phyloP scores from a whole-genome alignment of 164 flowering plant genomes.

The Vitis labrusca region DNA sequence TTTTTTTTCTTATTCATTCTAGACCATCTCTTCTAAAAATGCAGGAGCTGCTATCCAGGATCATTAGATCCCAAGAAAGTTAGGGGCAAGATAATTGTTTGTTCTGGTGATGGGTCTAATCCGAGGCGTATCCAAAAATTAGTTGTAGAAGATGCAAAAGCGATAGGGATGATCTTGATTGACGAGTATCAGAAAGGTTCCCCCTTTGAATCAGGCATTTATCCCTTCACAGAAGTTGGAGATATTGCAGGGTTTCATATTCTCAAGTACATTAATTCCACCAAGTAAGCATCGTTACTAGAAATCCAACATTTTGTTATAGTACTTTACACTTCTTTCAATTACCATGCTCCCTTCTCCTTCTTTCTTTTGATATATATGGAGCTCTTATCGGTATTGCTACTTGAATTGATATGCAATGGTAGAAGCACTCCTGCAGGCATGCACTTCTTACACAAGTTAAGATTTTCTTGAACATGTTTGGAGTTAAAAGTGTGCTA shows the following conservation, averaged over 20 bases:
- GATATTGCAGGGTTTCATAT: slow-evolving; percentile 46
- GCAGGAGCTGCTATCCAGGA: slow-evolving; percentile 82
- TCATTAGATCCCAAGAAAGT: slow-evolving; percentile 59
- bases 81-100: slow-evolving; percentile 65
- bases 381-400: too few species aligned
- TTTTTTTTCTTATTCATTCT: background rate
- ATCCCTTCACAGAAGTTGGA: slow-evolving; percentile 62
- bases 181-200: slow-evolving; percentile 32
- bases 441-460: background rate
- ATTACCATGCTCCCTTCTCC: too few species aligned
- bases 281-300: slow-evolving; percentile 43
- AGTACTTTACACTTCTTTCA: background rate
- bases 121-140: slow-evolving; percentile 55
- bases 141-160: slow-evolving; percentile 62
- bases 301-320: background rate
- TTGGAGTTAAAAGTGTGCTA: background rate
- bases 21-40: background rate
- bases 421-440: background rate
- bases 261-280: slow-evolving; percentile 62
- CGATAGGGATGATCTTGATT: slow-evolving; percentile 64
- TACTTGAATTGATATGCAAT: background rate
- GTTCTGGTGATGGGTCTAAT: slow-evolving; percentile 35
- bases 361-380: too few species aligned
- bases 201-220: slow-evolving; percentile 64
- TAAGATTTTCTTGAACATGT: background rate